Base-by-base conservation (phyloP, 139 green algal species). In the Tetradesmus lagerheimii region DNA sequence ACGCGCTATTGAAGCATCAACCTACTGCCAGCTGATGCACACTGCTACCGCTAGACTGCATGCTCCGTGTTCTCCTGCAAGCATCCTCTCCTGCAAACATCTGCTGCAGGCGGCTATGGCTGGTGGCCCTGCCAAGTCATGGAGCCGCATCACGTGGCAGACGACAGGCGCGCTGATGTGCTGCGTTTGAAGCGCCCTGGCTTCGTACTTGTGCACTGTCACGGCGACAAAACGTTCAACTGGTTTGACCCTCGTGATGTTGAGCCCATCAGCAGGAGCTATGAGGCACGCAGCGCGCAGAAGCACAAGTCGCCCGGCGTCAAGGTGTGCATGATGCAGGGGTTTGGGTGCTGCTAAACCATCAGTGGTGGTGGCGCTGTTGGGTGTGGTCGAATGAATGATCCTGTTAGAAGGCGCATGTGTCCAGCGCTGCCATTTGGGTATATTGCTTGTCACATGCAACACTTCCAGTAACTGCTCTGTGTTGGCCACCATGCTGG, bases 81-180 rank as follows among this genome's bases (percentile, higher is more conserved):
- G 5, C 37, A 39, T 29, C n/a, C n/a, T n/a, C 4, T 82, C 76
- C 41, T 83, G 41, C 35, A 47, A 34, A 45, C 77, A n/a, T 57
- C 62, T 14, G 0, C 1, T 43, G 35, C 77, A 85, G 79, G 79
- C 35, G 79, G 57, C 27, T 76, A 89, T 37, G 83, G 83, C 25
- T 89, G 83, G 83, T 89, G 83, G 83, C 83, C 83, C 18, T 75
- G 83, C 27, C 83, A 89, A 20, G 83, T 89, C 20, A 89, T 89
- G 83, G 83, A 89, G 79, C 79, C 79, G 16, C 39, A 25, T 5
- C 79, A 85, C 27, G 53, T 50, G n/a, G 41, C 79, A 67, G 79
- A 85, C 23, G 41, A 85, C 41, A 47, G 79, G 31, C 39, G 79
- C 18, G 64, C 16, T 14, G 83, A 75, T 18, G 64, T 64, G 37